phyloP scores from a whole-genome alignment of 2,329 filamentous ascomycete species.

The Ilyonectria robusta region DNA sequence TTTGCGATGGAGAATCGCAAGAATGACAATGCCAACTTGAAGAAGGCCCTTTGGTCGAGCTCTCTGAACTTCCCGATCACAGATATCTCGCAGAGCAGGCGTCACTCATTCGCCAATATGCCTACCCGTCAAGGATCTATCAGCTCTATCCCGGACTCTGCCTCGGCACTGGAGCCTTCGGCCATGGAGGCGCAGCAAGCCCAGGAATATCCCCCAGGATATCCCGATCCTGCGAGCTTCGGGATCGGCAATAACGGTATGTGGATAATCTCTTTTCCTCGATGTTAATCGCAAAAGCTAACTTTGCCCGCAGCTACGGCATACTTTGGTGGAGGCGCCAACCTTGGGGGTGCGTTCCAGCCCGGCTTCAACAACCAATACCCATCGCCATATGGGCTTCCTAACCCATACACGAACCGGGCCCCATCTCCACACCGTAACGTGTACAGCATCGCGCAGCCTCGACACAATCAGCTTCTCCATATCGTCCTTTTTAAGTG shows the following conservation, averaged over 20 bases:
- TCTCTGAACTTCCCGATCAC: slow-evolving; percentile 76
- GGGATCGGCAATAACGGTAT: slow-evolving; percentile 58
- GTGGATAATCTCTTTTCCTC: slow-evolving; percentile 36
- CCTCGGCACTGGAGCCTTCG: slow-evolving; percentile 62
- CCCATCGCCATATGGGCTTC: slow-evolving; percentile 62
- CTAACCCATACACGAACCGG: slow-evolving; percentile 62
- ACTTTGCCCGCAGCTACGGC: slow-evolving; percentile 34
- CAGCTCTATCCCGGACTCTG: slow-evolving; percentile 70
- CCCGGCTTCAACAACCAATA: slow-evolving; percentile 57
- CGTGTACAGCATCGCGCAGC: slow-evolving; percentile 73
- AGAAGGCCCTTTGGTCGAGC: slow-evolving; percentile 80
- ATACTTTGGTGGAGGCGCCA: slow-evolving; percentile 47
- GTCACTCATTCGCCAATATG: slow-evolving; percentile 84
- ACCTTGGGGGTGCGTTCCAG: slow-evolving; percentile 45
- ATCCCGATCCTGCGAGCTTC: slow-evolving; percentile 56
- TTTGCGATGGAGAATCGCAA: slow-evolving; percentile 73
- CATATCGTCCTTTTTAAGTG: slow-evolving; percentile 98
- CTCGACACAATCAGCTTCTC: slow-evolving; percentile 77
- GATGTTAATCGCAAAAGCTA: slow-evolving; percentile 14
- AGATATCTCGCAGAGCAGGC: slow-evolving; percentile 79
- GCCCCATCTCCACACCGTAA: slow-evolving; percentile 73
- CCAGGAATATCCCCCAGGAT: slow-evolving; percentile 60
- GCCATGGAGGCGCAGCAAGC: slow-evolving; percentile 59
- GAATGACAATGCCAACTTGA: slow-evolving; percentile 70
- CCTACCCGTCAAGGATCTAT: slow-evolving; percentile 76